Evolutionary conservation across 2,329 filamentous ascomycete genomes (phyloP), one percentile per base, ranked within the genome.

Genomic region (Colletotrichum lupini): DNA sequence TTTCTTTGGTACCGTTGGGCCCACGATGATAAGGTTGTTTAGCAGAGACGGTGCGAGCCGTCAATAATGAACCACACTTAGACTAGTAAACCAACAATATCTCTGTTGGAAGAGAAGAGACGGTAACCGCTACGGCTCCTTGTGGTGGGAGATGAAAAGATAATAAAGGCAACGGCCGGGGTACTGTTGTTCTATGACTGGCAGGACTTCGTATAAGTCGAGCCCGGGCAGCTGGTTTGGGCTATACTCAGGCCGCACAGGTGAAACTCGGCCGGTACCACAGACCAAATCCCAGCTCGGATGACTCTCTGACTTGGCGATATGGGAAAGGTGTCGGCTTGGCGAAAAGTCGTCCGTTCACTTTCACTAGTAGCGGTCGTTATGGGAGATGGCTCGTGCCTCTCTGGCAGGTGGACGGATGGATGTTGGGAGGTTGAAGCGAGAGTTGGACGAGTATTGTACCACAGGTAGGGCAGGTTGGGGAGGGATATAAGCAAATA

Each of bases 241-340:
- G 32, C 72, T 67, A 30, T 60, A 22, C 46, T 63, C 57, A 59
- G 68, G 53, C 58, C 62, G 68, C 58, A 68, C 62, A 68, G 62
- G 62, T 68, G 72, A 74, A 67, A 67, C 62, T 74, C 62, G 62
- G 42, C 52, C 49, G 57, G 35, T 61, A 68, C 61, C 68, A 71
- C 62, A 68, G 63, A 72, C 72, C n/a, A 63, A 46, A 57, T 68
- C 53, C 68, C 57, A 72, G 68, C 68, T 67, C 35, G 32, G 30
- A 55, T 57, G n/a, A 30, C 49, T 30, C 60, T 62, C 37, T 56
- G 37, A 37, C 32, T 24, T 63, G 32, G 16, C 62, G 53, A 55
- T 42, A 60, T 63, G 30, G 24, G 22, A 32, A 16, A 32, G 11
- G 56, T 16, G 24, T 53, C 32, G 68, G 49, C 63, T 62, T 74